Evolutionary conservation across 257 asterid genomes (phyloP), one percentile per base, ranked within the genome.

Genomic region (Solanum pinnatisectum): DNA sequence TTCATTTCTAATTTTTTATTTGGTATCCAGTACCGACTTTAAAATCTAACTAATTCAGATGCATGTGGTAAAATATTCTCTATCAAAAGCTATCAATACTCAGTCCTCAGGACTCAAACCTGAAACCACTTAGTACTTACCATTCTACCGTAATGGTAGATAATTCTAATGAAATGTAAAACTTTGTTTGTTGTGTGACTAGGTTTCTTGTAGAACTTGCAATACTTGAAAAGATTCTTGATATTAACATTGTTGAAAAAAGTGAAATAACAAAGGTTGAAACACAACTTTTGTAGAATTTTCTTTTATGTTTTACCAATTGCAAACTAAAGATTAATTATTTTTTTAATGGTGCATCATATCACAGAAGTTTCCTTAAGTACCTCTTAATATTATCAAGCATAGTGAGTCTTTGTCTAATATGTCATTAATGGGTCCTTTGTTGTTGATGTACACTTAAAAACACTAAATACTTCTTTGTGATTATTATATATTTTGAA

Each of bases 61-160:
- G 15, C 36, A 5, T 2, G 9, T 32, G 4, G 6, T 16, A 15
- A 65, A n/a, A 65, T 27, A 65, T 10, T 25, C 9, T 13, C 20
- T 12, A 12, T 13, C 0, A 27, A 67, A 67, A 14, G 9, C 14
- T 1, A 27, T 67, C 4, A 25, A 25, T 67, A 67, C 0, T 13
- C 3, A 49, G 1, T 2, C 0, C 9, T 5, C 4, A 1, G 0
- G 1, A 1, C 4, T 67, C 73, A 25, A 12, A 25, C 4, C 6
- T 2, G 20, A 2, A 12, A 67, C 4, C 18, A 20, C 2, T 22
- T 20, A 67, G 18, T 67, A 67, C 36, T 67, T 65, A 25, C 9
- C 18, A 11, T 18, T 11, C 33, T 12, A n/a, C 3, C 15, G 0
- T 25, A 11, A 46, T 65, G 72, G 18, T 27, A 25, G 32, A 8